Conservation (phyloP, 176 grass and related monocot genomes). For the Alopecurus myosuroides region DNA sequence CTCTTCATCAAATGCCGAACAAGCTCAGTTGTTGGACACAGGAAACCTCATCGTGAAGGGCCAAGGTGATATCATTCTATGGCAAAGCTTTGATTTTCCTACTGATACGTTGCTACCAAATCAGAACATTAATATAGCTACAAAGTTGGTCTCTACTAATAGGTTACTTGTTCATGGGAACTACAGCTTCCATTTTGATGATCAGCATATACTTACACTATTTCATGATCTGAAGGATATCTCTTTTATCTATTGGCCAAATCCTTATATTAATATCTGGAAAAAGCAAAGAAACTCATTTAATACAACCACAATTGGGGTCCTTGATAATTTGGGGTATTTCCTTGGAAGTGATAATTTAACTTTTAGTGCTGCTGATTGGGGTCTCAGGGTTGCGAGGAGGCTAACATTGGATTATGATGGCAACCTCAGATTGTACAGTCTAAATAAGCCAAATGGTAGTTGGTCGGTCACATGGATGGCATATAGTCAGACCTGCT, state of each 20-base stretch:
- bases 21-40: constrained; percentile 6
- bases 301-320: background rate
- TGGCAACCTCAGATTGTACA: constrained; percentile 44
- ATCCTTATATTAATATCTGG: background rate
- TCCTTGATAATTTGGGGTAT: background rate
- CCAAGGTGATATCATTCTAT: constrained; percentile 15
- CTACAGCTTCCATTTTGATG: constrained; percentile 44
- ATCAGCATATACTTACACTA: constrained; percentile 4
- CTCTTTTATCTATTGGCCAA: constrained; percentile 44
- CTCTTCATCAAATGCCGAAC: background rate
- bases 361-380: constrained; percentile 16
- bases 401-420: constrained; percentile 40
- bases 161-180: constrained; percentile 5
- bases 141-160: constrained; percentile 20
- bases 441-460: background rate
- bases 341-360: constrained; percentile 22
- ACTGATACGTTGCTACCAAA: constrained; percentile 35
- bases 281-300: background rate
- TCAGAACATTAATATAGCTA: constrained; percentile 25
- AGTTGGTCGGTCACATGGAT: constrained; percentile 46
- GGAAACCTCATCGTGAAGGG: constrained; percentile 29
- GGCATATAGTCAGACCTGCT: constrained; percentile 5
- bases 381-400: constrained; percentile 17
- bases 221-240: constrained; percentile 27
- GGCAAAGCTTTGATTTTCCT: constrained; percentile 38